Percentiles rank a stretch among this genome's conserved stretches.
These are phyloP conservation scores for Zygosaccharomyces sapae DNA, from an alignment of 1,139 yeast species.

Conservation along the genomic window DNA sequence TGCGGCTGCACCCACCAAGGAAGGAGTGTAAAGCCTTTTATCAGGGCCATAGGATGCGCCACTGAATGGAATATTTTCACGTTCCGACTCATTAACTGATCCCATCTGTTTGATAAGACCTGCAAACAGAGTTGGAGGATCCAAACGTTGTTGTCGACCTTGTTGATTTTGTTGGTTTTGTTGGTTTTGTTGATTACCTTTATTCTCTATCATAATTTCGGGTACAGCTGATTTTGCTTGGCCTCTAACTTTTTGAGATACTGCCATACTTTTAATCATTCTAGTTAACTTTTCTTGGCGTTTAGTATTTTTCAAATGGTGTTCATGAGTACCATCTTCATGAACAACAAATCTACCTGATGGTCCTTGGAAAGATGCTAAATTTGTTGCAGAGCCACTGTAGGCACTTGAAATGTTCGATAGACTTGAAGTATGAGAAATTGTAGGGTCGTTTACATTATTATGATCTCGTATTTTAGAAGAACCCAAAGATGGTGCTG, in stretches of 20 bases:
- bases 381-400: constrained; percentile 2
- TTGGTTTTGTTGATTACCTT: constrained; percentile 12
- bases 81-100: constrained; percentile 34
- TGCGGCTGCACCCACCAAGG: constrained; percentile 34
- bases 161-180: constrained; percentile 10
- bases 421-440: constrained; percentile 5
- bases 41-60: constrained; percentile 33
- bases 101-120: constrained; percentile 70
- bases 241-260: constrained; percentile 73
- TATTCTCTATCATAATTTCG: constrained; percentile 43
- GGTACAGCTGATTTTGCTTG: constrained; percentile 87
- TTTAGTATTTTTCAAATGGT: constrained; percentile 67
- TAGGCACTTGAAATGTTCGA: constrained; percentile 6
- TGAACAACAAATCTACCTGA: constrained; percentile 28
- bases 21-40: constrained; percentile 27
- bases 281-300: constrained; percentile 84
- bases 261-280: constrained; percentile 82
- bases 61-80: constrained; percentile 38
- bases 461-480: constrained; percentile 12
- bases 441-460: not conserved
- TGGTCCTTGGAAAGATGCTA: not conserved
- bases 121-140: constrained; percentile 76
- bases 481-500: not conserved
- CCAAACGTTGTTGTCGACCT: constrained; percentile 17
- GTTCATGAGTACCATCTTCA: constrained; percentile 74